Conservation (phyloP, 2,329 filamentous ascomycete species). For the Aspergillus sp. region DNA sequence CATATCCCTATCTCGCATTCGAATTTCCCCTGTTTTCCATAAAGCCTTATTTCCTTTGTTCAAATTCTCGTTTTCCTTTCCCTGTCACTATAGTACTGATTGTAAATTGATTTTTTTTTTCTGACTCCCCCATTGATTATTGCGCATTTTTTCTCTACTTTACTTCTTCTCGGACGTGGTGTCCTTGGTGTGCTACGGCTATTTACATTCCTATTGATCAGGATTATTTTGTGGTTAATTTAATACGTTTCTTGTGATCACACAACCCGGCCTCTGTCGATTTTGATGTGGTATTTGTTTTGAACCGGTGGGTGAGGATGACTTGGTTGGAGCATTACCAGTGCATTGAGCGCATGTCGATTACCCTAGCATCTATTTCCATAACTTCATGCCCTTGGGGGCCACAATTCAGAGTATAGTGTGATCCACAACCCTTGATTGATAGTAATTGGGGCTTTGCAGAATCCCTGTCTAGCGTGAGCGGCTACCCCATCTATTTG, state of each 20-base stretch:
- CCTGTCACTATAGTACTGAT: conserved; percentile 20
- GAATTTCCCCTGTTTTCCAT: conserved; percentile 21
- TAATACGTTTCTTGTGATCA: conserved; percentile 6
- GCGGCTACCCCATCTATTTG: no score
- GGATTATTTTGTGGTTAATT: conserved; percentile 8
- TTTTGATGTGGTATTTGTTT: neutral
- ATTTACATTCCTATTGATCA: neutral
- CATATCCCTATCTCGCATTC: conserved; percentile 39
- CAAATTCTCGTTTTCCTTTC: conserved; percentile 18
- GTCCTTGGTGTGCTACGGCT: conserved; percentile 1
- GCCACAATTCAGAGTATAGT: no score
- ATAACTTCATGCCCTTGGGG: no score
- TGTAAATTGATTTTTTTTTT: conserved; percentile 18
- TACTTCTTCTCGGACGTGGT: neutral
- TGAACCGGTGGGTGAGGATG: neutral
- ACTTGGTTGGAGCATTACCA: neutral
- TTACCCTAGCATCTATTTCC: no score
- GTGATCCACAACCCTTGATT: no score
- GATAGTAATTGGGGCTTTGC: no score
- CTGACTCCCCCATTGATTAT: neutral
- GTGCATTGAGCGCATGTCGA: neutral
- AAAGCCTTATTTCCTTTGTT: conserved; percentile 28
- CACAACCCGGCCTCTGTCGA: no score
- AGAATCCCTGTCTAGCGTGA: no score
- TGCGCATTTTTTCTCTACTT: neutral